Base-by-base conservation (phyloP, 345 rosid genomes). In the Melaleuca quinquenervia region DNA sequence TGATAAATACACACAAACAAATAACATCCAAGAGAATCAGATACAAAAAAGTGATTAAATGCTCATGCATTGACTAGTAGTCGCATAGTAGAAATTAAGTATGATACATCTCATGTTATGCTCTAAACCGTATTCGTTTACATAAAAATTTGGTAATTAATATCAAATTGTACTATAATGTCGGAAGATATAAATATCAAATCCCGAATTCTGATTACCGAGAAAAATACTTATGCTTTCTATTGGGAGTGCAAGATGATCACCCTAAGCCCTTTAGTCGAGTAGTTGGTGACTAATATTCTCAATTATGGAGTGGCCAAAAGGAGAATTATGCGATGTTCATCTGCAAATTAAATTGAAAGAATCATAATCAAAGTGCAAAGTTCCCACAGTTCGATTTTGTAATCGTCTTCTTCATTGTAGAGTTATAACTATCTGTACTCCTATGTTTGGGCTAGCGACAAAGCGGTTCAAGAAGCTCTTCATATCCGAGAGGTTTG, bases 401-500 rank as follows among this genome's bases (percentile, higher is more conserved):
- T 0, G 21, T 14, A 62, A 27, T 16, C 41, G 8, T 0, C 0
- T 15, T 62, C 7, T 62, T 62, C 41, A 15, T 6, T 14, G 75
- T 27, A 62, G 75, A 0, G 0, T 0, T 62, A 62, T 62, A 62
- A 27, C 41, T 62, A 27, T 27, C 3, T 90, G 5, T 62, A 62
- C 3, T 0, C 1, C 75, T 62, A 62, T 29, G 27, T 62, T 0
- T 62, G 75, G 75, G 75, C 92, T 5, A 92, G 90, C 53, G 89
- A 90, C n/a, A 83, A 52, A 50, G 49, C 62, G 13, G 93, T 89
- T 24, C 92, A 84, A 85, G 56, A 56, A 5, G 91, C 91, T 50
- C 89, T 91, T 10, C 85, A 84, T 27, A 54, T 84, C 70, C 76
- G 87, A 29, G 50, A 88, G 91, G 93, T 90, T 88, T 22, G 86